Conservation (phyloP, 345 rosid genomes). For the Eucalyptus tenuipes region DNA sequence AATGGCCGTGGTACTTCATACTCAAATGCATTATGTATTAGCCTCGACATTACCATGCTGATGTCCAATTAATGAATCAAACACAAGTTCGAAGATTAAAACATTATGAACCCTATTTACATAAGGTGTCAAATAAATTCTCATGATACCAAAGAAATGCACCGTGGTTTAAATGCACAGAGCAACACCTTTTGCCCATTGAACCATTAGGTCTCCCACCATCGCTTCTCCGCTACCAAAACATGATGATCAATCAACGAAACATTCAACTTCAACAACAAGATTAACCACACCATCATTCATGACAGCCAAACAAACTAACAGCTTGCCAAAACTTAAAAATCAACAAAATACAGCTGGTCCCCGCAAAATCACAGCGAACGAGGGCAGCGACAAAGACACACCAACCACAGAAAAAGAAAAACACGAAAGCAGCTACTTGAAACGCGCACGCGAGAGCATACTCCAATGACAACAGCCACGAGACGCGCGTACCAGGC, state of each 20-base stretch:
- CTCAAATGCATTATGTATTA: neutral
- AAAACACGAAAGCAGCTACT: neutral
- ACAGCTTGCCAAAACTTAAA: neutral
- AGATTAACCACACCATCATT: neutral
- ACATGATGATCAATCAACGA: neutral
- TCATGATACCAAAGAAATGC: neutral
- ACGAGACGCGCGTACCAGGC: constrained; percentile 36
- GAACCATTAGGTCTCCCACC: neutral
- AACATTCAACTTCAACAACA: neutral
- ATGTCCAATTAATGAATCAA: neutral
- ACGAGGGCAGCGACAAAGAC: neutral
- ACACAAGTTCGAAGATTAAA: neutral
- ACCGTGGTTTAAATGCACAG: neutral
- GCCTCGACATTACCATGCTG: neutral
- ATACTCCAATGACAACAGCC: neutral
- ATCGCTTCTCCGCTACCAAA: neutral
- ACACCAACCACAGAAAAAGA: neutral
- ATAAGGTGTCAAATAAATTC: neutral
- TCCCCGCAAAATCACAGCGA: neutral
- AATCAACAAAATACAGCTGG: neutral
- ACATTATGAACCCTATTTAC: neutral
- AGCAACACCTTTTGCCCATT: neutral
- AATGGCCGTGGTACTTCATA: neutral
- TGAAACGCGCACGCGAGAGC: neutral
- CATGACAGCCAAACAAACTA: neutral